Evolutionary conservation across 495 filamentous ascomycete genomes (phyloP), one percentile per base, ranked within the genome.

Genomic region (Wilcoxina mikolae): DNA sequence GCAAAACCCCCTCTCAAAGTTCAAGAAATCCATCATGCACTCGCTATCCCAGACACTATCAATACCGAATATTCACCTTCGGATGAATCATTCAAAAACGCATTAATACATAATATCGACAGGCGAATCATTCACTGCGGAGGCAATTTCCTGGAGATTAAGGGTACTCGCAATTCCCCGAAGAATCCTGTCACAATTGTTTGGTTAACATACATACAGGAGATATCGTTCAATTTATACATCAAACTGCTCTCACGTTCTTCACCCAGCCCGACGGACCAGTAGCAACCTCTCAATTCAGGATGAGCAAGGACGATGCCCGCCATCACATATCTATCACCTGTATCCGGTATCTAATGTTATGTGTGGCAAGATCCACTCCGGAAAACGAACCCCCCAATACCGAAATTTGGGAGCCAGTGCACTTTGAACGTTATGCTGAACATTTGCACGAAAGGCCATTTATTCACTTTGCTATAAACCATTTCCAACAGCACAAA

Each of bases 131-230:
- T 42, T 4, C 38, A 42, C 20, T 54, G 51, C 22, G 4, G 33
- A 3, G 33, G 51, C 4, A 44, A 44, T 23, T 43, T 54, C n/a
- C 24, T 54, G 18, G 51, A 54, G 28, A 42, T 25, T 23, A 44
- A 54, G 7, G 18, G 20, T 25, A 9, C 10, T 15, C 38, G 10
- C 28, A 3, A 3, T 27, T 11, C 33, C n/a, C 35, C 3, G 18
- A n/a, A n/a, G 25, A 7, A 25, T 25, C 10, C 9, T 50, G 10
- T 50, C 10, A 9, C 17, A 25, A 20, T 4, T 7, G 7, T 4
- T 7, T 23, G 9, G 20, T 15, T 44, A 35, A 3, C 18, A 15
- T 5, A 33, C 38, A 18, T 5, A 22, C 17, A 20, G 48, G 24
- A 10, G 17, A 3, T 15, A 51, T 17, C 44, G 24, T 54, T 7